A percentile compares a stretch with the other conserved stretches of the same genome.
Conservation (phyloP, 2,329 filamentous ascomycete species). For the Xylariaceae sp. region DNA sequence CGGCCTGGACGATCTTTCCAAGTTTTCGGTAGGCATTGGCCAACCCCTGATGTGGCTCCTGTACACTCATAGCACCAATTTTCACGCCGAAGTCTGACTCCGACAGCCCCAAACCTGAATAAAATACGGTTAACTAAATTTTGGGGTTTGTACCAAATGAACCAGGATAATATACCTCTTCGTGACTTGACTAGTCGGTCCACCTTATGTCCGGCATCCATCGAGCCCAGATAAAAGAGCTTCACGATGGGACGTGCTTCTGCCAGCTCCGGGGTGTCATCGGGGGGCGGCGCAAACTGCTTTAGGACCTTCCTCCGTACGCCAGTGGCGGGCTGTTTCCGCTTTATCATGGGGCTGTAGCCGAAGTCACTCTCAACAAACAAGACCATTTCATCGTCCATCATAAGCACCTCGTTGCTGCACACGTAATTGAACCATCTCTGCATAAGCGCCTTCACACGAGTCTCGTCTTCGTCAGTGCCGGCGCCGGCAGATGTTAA, state of each 20-base stretch:
- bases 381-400: conserved; percentile 93
- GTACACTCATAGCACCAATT: conserved; percentile 76
- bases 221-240: conserved; percentile 87
- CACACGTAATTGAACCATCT: conserved; percentile 94
- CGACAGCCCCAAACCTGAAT: conserved; percentile 75
- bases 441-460: conserved; percentile 86
- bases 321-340: conserved; percentile 94
- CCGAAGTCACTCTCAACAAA: conserved; percentile 99
- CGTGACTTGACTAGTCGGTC: conserved; percentile 90
- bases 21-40: conserved; percentile 91
- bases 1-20: conserved; percentile 86
- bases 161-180: conserved; percentile 59
- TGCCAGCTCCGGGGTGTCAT: conserved; percentile 92
- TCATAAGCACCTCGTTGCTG: conserved; percentile 84
- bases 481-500: conserved; percentile 90
- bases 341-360: conserved; percentile 90
- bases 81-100: conserved; percentile 94
- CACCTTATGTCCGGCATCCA: conserved; percentile 97
- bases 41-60: conserved; percentile 85
- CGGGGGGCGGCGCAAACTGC: conserved; percentile 94
- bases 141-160: conserved; percentile 8
- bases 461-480: conserved; percentile 88
- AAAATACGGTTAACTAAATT: conserved; percentile 24
- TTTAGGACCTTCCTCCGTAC: conserved; percentile 94
- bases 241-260: conserved; percentile 89